These are phyloP conservation scores for Cercospora janseana DNA, from an alignment of 2,329 filamentous ascomycete genomes.

Conservation along the genomic window DNA sequence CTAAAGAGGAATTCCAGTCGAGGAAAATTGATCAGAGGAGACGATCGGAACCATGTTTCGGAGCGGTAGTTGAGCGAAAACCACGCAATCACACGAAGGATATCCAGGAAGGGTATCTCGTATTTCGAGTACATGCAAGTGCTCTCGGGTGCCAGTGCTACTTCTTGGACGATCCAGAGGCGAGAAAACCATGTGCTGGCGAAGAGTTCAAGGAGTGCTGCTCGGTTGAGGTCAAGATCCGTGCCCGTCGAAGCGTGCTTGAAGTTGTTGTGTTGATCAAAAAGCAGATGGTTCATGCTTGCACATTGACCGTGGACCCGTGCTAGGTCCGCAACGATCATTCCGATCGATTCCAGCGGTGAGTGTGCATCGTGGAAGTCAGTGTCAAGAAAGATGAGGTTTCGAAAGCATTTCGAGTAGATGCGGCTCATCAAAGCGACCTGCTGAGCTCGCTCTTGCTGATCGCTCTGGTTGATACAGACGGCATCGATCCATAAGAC, in stretches of 20 bases:
- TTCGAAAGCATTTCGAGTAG: conserved; percentile 9
- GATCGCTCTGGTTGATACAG: conserved; percentile 2
- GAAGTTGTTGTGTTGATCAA: background rate
- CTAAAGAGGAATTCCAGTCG: background rate
- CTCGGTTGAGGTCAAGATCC: background rate
- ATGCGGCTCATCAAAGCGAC: conserved; percentile 22
- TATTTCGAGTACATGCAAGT: conserved; percentile 3
- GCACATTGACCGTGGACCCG: background rate
- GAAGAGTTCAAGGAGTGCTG: background rate
- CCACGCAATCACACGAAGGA: conserved; percentile 6
- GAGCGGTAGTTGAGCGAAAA: background rate
- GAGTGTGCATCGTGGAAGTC: background rate
- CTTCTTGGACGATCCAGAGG: conserved; percentile 15
- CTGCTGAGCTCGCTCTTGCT: conserved; percentile 18
- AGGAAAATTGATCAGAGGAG: background rate
- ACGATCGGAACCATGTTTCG: background rate
- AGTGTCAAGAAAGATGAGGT: conserved; percentile 17
- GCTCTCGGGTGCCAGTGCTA: conserved; percentile 4
- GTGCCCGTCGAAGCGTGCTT: background rate
- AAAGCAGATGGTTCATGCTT: background rate
- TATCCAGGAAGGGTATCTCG: conserved; percentile 1
- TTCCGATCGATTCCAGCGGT: background rate
- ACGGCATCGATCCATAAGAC: conserved; percentile 24
- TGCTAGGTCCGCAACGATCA: background rate
- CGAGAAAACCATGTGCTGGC: background rate